Conservation (phyloP, 352 stramenopile genomes). For the Phytophthora vignae region DNA sequence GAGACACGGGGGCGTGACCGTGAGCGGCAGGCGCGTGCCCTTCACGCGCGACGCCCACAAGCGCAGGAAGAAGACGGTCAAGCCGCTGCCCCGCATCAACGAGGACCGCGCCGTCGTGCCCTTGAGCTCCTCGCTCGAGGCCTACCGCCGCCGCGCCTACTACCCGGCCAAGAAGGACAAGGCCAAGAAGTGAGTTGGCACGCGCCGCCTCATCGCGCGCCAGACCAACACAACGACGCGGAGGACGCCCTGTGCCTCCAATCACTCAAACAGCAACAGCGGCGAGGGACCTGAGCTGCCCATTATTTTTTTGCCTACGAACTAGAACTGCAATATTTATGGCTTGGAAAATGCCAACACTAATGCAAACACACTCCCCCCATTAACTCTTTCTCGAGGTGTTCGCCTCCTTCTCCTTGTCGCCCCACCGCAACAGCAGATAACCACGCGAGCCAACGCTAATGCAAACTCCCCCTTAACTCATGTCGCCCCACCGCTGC, state of each 20-base stretch:
- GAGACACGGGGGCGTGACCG: conserved; percentile 41
- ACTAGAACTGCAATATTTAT: conserved; percentile 41
- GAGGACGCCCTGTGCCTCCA: background rate
- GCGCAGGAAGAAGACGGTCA: conserved; percentile 24
- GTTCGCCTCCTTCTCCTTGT: background rate
- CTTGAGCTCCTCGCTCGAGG: conserved; percentile 36
- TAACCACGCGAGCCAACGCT: no score
- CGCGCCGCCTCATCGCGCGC: conserved; percentile 4
- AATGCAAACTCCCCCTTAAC: no score
- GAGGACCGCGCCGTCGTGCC: conserved; percentile 37
- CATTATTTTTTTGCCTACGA: conserved; percentile 17
- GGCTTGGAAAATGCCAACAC: conserved; percentile 24
- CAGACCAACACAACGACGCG: no score
- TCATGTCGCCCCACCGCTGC: no score
- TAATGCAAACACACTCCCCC: conserved; percentile 23
- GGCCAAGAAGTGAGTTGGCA: conserved; percentile 32
- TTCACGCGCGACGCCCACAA: conserved; percentile 50
- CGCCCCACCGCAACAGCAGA: background rate
- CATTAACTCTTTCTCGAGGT: background rate
- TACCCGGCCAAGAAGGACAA: conserved; percentile 47
- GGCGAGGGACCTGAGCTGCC: background rate
- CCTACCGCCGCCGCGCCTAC: conserved; percentile 52
- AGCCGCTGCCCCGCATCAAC: conserved; percentile 36
- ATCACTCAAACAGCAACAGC: background rate
- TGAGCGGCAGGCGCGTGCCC: conserved; percentile 47